phyloP scores from a whole-genome alignment of 2,329 filamentous ascomycete genomes.

The Cephalotrichum gorgonifer region DNA sequence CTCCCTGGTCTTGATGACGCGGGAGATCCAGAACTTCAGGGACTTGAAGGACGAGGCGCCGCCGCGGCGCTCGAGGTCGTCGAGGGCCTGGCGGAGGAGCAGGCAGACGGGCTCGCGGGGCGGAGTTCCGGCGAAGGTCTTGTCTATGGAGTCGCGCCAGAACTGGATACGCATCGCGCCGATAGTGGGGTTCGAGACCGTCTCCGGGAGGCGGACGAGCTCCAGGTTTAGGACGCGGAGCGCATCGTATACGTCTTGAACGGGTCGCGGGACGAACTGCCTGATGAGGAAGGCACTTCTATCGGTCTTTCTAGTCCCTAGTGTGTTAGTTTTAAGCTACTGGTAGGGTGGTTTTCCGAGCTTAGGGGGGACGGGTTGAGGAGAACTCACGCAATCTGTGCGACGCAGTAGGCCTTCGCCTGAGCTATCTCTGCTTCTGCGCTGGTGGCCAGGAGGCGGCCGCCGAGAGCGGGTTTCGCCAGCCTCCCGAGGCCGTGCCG shows the following conservation, averaged over 20 bases:
- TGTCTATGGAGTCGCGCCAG: constrained; percentile 78
- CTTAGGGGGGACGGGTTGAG: not conserved
- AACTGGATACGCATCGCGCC: constrained; percentile 88
- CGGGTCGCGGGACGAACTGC: constrained; percentile 67
- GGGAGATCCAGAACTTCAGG: constrained; percentile 63
- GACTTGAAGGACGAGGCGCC: constrained; percentile 32
- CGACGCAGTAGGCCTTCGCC: constrained; percentile 42
- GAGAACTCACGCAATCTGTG: constrained; percentile 36
- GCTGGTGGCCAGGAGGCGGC: constrained; percentile 10
- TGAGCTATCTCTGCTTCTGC: constrained; percentile 41
- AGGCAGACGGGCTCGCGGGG: constrained; percentile 88
- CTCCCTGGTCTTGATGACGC: constrained; percentile 72
- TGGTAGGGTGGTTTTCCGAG: not conserved
- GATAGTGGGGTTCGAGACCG: constrained; percentile 78
- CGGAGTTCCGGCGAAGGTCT: constrained; percentile 65
- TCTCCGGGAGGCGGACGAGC: constrained; percentile 79
- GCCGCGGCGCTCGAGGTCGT: constrained; percentile 39
- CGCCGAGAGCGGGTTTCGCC: not conserved
- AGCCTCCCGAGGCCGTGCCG: constrained; percentile 1
- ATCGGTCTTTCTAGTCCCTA: constrained; percentile 61
- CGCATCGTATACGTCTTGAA: constrained; percentile 77
- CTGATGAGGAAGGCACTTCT: constrained; percentile 79
- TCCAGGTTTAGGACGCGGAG: constrained; percentile 90
- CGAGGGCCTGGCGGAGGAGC: constrained; percentile 64
- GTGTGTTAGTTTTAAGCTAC: too few relatives aligned